Evolutionary conservation across 179 eudicot genomes (phyloP).

Genomic region (Heliamphora pulchella): DNA sequence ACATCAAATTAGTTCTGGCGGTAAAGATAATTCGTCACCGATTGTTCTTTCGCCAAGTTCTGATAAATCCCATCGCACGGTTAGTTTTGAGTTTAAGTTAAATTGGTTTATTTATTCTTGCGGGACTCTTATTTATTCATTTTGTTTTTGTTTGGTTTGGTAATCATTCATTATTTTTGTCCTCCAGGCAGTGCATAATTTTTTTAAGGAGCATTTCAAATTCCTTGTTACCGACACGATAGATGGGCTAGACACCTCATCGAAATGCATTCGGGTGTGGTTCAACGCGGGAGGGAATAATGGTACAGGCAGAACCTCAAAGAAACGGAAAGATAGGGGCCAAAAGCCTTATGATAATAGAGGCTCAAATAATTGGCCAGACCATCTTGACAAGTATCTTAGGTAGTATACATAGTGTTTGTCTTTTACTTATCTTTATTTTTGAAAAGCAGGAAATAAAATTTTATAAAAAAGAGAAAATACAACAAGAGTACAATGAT

Average conservation of each 20-base stretch:
- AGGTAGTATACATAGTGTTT: slow-evolving; percentile 37
- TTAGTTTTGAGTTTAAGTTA: slow-evolving; percentile 20
- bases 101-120: background rate
- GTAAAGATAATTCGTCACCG: slow-evolving; percentile 34
- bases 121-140: background rate
- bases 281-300: slow-evolving; percentile 44
- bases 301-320: slow-evolving; percentile 39
- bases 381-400: slow-evolving; percentile 73
- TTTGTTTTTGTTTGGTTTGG: slow-evolving; percentile 7
- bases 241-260: slow-evolving; percentile 68
- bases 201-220: slow-evolving; percentile 78
- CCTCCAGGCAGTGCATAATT: slow-evolving; percentile 60
- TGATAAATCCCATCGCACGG: slow-evolving; percentile 87
- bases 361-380: slow-evolving; percentile 89
- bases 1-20: slow-evolving; percentile 47
- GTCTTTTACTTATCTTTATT: background rate
- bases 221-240: slow-evolving; percentile 89
- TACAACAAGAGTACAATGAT: too few relatives aligned
- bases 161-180: slow-evolving; percentile 7
- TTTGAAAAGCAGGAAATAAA: too few relatives aligned
- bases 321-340: slow-evolving; percentile 76
- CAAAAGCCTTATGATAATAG: slow-evolving; percentile 75
- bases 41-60: slow-evolving; percentile 78
- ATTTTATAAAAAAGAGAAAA: too few relatives aligned
- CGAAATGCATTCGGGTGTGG: slow-evolving; percentile 94